Percentiles rank a stretch among this genome's conserved stretches.
Evolutionary conservation across 2,329 filamentous ascomycete genomes (phyloP).

Genomic region (Zymoseptoria pseudotritici): DNA sequence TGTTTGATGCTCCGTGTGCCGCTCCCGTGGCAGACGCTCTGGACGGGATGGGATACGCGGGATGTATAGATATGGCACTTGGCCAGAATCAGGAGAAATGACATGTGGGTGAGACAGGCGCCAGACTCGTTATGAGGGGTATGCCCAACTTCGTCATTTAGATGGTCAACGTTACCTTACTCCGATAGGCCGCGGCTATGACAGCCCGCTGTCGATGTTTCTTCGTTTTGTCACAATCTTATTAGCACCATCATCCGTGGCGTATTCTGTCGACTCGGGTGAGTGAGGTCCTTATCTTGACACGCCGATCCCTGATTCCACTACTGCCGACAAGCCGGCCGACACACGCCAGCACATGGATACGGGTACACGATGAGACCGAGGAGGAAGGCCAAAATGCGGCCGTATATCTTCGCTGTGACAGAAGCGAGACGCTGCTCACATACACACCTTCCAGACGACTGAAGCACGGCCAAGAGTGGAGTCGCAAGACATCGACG

Average conservation of each 20-base stretch:
- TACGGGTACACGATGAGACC: background rate
- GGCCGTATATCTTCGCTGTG: background rate
- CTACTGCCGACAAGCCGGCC: background rate
- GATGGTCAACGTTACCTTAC: too few relatives aligned
- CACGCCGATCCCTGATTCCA: background rate
- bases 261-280: background rate
- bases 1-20: too few relatives aligned
- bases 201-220: too few relatives aligned
- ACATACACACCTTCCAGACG: background rate
- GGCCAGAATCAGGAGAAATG: too few relatives aligned
- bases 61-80: too few relatives aligned
- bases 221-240: background rate
- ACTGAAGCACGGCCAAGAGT: too few relatives aligned
- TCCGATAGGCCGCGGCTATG: too few relatives aligned
- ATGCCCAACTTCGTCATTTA: too few relatives aligned
- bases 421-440: background rate
- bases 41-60: too few relatives aligned
- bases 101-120: too few relatives aligned
- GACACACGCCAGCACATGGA: background rate
- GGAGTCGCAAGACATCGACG: background rate
- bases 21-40: too few relatives aligned
- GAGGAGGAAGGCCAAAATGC: background rate
- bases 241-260: background rate
- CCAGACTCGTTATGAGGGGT: too few relatives aligned
- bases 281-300: background rate